phyloP scores from a whole-genome alignment of 2,329 filamentous ascomycete genomes.

The Colletotrichum gloeosporioides region DNA sequence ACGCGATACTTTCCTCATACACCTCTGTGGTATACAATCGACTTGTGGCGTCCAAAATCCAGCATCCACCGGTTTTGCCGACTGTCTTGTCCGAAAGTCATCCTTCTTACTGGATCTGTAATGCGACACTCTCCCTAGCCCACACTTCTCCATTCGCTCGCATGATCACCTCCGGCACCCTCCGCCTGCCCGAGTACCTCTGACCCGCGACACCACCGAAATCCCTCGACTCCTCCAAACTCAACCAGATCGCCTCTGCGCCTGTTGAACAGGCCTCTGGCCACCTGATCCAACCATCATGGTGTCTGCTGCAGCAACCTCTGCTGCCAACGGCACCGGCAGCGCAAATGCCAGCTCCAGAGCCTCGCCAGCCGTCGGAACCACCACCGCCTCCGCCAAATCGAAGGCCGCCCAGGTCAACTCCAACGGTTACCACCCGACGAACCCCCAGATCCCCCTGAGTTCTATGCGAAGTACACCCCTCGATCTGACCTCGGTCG shows the following conservation, averaged over 20 bases:
- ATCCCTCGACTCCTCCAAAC: not conserved
- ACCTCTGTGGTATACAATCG: not conserved
- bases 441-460: conserved; percentile 56
- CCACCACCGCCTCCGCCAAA: conserved; percentile 44
- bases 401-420: conserved; percentile 56
- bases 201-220: conserved; percentile 6
- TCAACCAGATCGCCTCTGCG: not conserved
- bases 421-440: conserved; percentile 58
- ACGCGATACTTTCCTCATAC: not conserved
- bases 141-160: not conserved
- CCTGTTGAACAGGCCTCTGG: not conserved
- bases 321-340: conserved; percentile 36
- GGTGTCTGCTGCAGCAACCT: conserved; percentile 45
- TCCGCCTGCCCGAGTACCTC: not conserved
- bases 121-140: conserved; percentile 13
- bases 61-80: not conserved
- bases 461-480: conserved; percentile 65
- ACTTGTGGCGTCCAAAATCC: not conserved
- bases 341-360: conserved; percentile 57
- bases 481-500: conserved; percentile 87
- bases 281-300: conserved; percentile 30
- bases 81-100: not conserved
- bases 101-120: not conserved
- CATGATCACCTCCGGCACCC: not conserved
- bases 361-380: conserved; percentile 54